Evolutionary conservation across 1,284 basidiomycete genomes (phyloP).

Genomic region (Coriolopsis trogii): DNA sequence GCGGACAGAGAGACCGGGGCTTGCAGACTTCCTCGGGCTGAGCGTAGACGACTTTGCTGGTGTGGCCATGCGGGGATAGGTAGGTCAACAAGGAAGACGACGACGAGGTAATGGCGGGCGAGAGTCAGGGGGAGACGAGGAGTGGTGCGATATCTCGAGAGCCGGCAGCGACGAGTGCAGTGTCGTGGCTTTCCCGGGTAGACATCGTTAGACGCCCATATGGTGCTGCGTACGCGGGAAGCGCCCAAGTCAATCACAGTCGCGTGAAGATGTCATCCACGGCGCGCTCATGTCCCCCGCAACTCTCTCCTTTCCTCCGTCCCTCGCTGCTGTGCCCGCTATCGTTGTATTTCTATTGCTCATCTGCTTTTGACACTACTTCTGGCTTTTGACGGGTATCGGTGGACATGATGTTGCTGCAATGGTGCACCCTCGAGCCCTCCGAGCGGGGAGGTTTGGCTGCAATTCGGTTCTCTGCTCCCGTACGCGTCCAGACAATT

Average conservation of each 20-base stretch:
- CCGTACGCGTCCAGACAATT: slow-evolving; percentile 64
- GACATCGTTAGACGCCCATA: slow-evolving; percentile 20
- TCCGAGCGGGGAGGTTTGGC: slow-evolving; percentile 59
- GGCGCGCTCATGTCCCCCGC: not conserved
- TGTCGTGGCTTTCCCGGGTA: slow-evolving; percentile 23
- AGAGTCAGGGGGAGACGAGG: not conserved
- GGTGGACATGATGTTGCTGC: slow-evolving; percentile 47
- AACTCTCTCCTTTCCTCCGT: not conserved
- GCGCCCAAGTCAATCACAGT: slow-evolving; percentile 6
- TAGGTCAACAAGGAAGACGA: not conserved
- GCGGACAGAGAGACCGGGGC: slow-evolving; percentile 33
- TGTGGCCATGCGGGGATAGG: slow-evolving; percentile 25
- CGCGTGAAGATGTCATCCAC: slow-evolving; percentile 17
- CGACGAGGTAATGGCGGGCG: not conserved
- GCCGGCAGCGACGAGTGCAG: slow-evolving; percentile 11
- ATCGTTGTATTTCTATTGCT: not conserved
- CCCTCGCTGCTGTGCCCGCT: not conserved
- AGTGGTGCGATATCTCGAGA: slow-evolving; percentile 17
- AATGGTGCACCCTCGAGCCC: slow-evolving; percentile 70
- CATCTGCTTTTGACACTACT: not conserved
- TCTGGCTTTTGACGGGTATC: not conserved
- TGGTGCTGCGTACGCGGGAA: slow-evolving; percentile 8
- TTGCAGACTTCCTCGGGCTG: slow-evolving; percentile 26
- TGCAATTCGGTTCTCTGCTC: slow-evolving; percentile 64
- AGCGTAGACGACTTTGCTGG: slow-evolving; percentile 32